Percentiles rank a stretch among this genome's conserved stretches.
Evolutionary conservation across 768 basidiomycete genomes (phyloP).

Genomic region (Leccinellum rugosiceps): DNA sequence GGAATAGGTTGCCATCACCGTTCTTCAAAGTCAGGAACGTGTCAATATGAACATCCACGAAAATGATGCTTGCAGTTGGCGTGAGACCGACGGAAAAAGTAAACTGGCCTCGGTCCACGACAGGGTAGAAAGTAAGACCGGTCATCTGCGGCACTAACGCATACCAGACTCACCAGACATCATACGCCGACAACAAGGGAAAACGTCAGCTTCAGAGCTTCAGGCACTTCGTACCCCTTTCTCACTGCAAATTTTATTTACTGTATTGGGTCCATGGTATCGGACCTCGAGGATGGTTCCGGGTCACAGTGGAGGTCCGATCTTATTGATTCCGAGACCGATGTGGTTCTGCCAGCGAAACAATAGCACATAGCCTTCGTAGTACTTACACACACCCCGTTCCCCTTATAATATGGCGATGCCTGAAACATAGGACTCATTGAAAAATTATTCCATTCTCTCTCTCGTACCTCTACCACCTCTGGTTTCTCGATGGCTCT

Average conservation of each 20-base stretch:
- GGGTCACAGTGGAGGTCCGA: neutral
- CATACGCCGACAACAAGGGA: neutral
- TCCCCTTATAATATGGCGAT: neutral
- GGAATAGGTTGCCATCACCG: neutral
- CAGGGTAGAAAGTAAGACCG: neutral
- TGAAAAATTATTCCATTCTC: neutral
- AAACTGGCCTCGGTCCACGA: too few species aligned
- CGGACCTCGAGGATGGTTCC: neutral
- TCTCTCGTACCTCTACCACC: neutral
- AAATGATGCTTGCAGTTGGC: neutral
- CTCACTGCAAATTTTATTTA: neutral
- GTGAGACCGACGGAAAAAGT: neutral
- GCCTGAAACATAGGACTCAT: constrained; percentile 11
- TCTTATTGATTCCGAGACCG: neutral
- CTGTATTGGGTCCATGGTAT: too few species aligned
- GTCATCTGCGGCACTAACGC: neutral
- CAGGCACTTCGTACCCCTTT: neutral
- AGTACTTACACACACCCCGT: neutral
- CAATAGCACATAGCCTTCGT: neutral
- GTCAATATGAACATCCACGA: neutral
- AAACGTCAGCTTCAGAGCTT: neutral
- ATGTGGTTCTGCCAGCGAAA: neutral
- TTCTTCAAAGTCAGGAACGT: neutral
- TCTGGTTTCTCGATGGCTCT: constrained; percentile 39
- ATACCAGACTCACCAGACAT: neutral